These are phyloP conservation scores for Trametes polyzona DNA, from an alignment of 1,284 basidiomycete species.

Conservation along the genomic window DNA sequence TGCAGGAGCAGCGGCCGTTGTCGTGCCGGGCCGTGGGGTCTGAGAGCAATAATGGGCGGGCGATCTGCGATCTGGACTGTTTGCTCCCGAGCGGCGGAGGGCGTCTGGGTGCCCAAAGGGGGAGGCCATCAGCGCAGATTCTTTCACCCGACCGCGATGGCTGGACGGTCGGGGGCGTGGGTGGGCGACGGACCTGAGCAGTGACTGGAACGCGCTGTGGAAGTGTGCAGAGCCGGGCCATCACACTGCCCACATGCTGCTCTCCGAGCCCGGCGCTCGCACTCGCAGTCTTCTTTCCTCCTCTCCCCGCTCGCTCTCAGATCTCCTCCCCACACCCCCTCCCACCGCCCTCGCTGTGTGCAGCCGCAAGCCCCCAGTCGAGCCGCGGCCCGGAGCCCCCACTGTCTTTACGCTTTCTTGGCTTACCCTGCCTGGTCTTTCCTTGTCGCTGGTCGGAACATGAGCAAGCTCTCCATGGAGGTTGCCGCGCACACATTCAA, in stretches of 20 bases:
- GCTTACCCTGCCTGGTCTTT: background rate
- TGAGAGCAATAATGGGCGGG: background rate
- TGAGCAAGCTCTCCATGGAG: slow-evolving; percentile 12
- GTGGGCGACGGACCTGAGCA: no score
- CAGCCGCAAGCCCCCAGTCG: slow-evolving; percentile 4
- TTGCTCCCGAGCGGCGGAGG: background rate
- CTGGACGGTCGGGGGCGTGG: background rate
- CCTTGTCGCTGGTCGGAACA: slow-evolving; percentile 2
- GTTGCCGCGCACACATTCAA: slow-evolving; percentile 31
- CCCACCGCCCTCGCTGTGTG: slow-evolving; percentile 3
- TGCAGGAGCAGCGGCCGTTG: no score
- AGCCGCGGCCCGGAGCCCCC: slow-evolving; percentile 4
- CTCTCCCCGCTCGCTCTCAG: slow-evolving; percentile 1
- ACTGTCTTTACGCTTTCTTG: slow-evolving; percentile 10
- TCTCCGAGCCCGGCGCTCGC: slow-evolving; percentile 14
- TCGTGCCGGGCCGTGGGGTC: no score
- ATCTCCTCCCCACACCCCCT: background rate
- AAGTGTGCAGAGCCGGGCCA: slow-evolving; percentile 8
- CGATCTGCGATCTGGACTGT: slow-evolving; percentile 3
- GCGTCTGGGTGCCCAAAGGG: slow-evolving; percentile 1
- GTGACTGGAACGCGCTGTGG: background rate
- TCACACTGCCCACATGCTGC: slow-evolving; percentile 13
- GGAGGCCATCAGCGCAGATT: slow-evolving; percentile 1
- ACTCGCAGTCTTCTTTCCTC: background rate
- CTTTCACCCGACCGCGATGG: background rate